A percentile compares a stretch with the other conserved stretches of the same genome.
Conservation (phyloP, 1,284 basidiomycete species). For the Lignosus rhinocerotis region DNA sequence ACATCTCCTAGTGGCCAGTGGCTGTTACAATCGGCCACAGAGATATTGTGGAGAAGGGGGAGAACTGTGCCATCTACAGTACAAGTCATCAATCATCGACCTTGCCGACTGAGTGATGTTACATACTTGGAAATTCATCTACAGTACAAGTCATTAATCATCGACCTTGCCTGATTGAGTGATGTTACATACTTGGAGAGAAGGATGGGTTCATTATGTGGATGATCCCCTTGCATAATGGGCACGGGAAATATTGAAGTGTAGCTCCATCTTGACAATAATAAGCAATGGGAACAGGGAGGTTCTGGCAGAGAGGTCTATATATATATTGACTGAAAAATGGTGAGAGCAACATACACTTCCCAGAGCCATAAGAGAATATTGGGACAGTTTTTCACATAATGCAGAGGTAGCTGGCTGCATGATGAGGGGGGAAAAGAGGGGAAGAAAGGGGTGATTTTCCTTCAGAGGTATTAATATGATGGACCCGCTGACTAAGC, state of each 20-base stretch:
- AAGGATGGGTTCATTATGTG: neutral
- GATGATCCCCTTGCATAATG: neutral
- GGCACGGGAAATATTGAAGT: neutral
- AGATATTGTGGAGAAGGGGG: neutral
- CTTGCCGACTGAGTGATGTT: too few species aligned
- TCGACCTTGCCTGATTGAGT: too few species aligned
- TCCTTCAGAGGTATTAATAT: neutral
- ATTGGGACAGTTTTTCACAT: neutral
- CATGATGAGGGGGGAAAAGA: neutral
- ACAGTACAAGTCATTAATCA: neutral
- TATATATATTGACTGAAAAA: too few species aligned
- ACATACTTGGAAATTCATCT: neutral
- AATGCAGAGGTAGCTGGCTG: neutral
- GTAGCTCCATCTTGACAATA: neutral
- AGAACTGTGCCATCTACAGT: neutral
- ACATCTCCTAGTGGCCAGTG: neutral
- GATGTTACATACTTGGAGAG: neutral
- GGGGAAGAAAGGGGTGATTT: neutral
- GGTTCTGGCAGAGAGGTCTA: neutral
- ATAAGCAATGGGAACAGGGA: neutral
- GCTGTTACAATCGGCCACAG: neutral
- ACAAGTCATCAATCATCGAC: neutral
- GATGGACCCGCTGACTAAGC: neutral
- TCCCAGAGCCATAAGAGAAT: neutral
- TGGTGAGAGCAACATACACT: neutral